Conservation (phyloP, 805 yeast genomes). For the Myxozyma geophila region DNA sequence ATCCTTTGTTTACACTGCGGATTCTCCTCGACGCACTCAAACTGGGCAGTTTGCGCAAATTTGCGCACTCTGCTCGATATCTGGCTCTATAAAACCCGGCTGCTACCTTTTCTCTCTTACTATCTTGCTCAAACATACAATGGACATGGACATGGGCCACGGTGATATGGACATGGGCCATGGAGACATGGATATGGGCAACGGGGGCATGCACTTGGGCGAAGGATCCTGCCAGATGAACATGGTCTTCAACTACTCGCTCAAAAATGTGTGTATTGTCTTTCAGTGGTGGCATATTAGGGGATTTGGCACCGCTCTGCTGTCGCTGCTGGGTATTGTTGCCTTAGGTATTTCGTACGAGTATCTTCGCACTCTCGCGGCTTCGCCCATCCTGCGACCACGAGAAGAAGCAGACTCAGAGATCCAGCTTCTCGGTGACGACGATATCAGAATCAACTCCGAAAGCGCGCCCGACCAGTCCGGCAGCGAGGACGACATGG, state of each 20-base stretch:
- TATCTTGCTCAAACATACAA: not conserved
- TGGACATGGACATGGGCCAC: not conserved
- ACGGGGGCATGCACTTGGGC: conserved; percentile 14
- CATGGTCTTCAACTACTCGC: conserved; percentile 81
- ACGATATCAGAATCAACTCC: not conserved
- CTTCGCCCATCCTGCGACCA: conserved; percentile 2
- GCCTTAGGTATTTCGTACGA: conserved; percentile 64
- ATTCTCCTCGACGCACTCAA: not conserved
- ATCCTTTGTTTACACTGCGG: not conserved
- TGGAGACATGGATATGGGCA: conserved; percentile 7
- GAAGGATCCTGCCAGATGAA: conserved; percentile 20
- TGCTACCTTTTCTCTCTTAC: not conserved
- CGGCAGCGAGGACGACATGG: not conserved
- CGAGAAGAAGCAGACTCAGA: not conserved
- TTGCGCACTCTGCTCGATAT: conserved; percentile 2
- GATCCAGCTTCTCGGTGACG: conserved; percentile 1
- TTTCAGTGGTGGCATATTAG: conserved; percentile 80
- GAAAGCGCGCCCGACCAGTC: not conserved
- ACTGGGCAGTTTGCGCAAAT: not conserved
- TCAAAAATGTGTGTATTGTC: conserved; percentile 70
- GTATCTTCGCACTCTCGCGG: conserved; percentile 47
- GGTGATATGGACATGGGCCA: not conserved
- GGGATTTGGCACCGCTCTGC: conserved; percentile 54
- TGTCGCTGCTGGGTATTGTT: conserved; percentile 57
- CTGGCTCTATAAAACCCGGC: not conserved